These are phyloP conservation scores for Botryobasidium botryosum DNA, from an alignment of 768 basidiomycete species.

Conservation along the genomic window DNA sequence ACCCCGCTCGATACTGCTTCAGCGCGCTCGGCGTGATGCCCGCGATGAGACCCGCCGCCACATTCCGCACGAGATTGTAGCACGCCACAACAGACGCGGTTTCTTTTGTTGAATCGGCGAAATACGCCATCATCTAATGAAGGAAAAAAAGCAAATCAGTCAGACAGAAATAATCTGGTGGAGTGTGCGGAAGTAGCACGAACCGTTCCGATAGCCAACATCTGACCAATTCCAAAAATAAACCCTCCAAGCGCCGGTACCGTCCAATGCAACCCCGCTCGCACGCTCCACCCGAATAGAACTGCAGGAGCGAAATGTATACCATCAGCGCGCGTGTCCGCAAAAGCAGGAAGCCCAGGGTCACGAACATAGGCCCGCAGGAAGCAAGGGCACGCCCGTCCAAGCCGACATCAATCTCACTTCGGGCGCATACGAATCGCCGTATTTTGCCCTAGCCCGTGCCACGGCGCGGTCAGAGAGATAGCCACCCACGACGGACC, in stretches of 20 bases:
- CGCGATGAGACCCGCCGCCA: slow-evolving; percentile 7
- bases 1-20: slow-evolving; percentile 5
- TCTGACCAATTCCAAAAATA: slow-evolving; percentile 9
- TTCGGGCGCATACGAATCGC: slow-evolving; percentile 7
- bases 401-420: slow-evolving; percentile 7
- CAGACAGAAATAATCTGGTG: neutral
- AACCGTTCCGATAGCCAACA: slow-evolving; percentile 10
- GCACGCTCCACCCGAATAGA: slow-evolving; percentile 8
- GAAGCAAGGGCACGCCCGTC: slow-evolving; percentile 9
- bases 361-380: slow-evolving; percentile 8
- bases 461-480: slow-evolving; percentile 8
- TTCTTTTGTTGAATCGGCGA: slow-evolving; percentile 7
- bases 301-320: too few species aligned
- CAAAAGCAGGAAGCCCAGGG: too few species aligned
- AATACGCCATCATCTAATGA: slow-evolving; percentile 10
- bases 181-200: neutral
- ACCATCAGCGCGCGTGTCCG: too few species aligned
- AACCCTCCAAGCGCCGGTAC: slow-evolving; percentile 10
- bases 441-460: neutral
- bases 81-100: slow-evolving; percentile 9
- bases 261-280: slow-evolving; percentile 2
- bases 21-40: slow-evolving; percentile 8
- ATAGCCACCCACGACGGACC: slow-evolving; percentile 8
- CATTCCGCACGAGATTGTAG: slow-evolving; percentile 9
- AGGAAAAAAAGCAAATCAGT: neutral